Evolutionary conservation across 78 protist species (phyloP), one percentile per base, ranked within the genome.

Genomic region (Diacronema lutheri): DNA sequence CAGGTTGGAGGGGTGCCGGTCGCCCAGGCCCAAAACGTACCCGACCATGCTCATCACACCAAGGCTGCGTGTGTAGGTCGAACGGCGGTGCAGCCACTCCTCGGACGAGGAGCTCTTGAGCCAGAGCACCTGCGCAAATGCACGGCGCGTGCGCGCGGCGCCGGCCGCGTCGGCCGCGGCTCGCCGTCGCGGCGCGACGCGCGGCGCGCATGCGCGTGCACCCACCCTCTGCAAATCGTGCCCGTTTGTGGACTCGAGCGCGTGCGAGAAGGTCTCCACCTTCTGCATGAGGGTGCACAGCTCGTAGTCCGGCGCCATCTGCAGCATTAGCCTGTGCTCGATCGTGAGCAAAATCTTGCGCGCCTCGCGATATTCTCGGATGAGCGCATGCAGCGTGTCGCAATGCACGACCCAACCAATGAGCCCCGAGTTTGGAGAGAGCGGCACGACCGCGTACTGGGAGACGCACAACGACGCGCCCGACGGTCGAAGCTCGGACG

Each of bases 1-100:
- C 60, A 98, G 86, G 91, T 98, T 98, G 77, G 90, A 83, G 10
- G 98, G 98, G 71, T 98, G 99, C 44, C 88, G 88, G 72, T 96
- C 98, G 40, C 99, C 99, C 33, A 97, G 88, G 5, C 99, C 99
- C 21, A 97, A 89, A 46, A 97, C 87, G 86, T 96, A 93, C 38
- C 88, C 88, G 55, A 85, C 99, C 96, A 97, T 95, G 62, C 90
- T 74, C 93, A 93, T 95, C 77, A 79, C 88, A 11, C 97, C 97
- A 37, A 95, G 85, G 14, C 95, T 87, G 13, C 96, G 65, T n/a
- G 96, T 91, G 92, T 81, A 96, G 50, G 57, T 65, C 66, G 93
- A 81, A 29, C 98, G 84, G 31, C 95, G 86, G 57, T 74, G 89
- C 65, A 96, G 95, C 96, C 88, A 98, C 35, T 74, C 73, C 90